These are phyloP conservation scores for Diaporthe ampelina DNA, from an alignment of 2,329 filamentous ascomycete genomes.

Conservation along the genomic window DNA sequence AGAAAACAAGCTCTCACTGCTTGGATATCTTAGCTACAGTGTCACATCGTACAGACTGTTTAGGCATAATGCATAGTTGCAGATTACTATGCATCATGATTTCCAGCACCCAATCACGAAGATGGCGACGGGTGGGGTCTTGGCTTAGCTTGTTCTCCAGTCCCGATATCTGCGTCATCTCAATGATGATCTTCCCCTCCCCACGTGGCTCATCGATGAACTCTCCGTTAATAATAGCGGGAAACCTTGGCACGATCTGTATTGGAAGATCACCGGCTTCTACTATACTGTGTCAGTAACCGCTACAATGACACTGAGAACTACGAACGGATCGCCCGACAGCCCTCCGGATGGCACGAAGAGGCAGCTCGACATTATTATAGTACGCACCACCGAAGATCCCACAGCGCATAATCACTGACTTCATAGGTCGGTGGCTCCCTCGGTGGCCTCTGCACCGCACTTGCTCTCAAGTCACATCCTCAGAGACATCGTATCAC, in stretches of 20 bases:
- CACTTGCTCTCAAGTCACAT: constrained; percentile 55
- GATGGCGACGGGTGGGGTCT: not conserved
- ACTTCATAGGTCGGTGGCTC: constrained; percentile 57
- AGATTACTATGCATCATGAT: not conserved
- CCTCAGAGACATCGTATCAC: constrained; percentile 55
- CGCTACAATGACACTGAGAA: not conserved
- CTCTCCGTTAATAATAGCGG: not conserved
- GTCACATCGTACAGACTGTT: not conserved
- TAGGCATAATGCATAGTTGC: not conserved
- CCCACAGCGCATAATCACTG: not conserved
- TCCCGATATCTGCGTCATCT: not conserved
- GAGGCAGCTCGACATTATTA: constrained; percentile 6
- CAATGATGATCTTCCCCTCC: not conserved
- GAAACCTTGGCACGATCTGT: not conserved
- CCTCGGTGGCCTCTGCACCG: constrained; percentile 56
- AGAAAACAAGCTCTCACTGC: no score
- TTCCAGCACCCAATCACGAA: not conserved
- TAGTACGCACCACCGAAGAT: not conserved
- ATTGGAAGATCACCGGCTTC: not conserved
- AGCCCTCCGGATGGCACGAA: not conserved
- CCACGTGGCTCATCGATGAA: not conserved
- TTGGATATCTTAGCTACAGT: not conserved
- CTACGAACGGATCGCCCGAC: not conserved
- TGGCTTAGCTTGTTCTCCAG: constrained; percentile 1
- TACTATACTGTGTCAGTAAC: not conserved